Base-by-base conservation (phyloP, 208 protist species). In the Crithidia expoeki region DNA sequence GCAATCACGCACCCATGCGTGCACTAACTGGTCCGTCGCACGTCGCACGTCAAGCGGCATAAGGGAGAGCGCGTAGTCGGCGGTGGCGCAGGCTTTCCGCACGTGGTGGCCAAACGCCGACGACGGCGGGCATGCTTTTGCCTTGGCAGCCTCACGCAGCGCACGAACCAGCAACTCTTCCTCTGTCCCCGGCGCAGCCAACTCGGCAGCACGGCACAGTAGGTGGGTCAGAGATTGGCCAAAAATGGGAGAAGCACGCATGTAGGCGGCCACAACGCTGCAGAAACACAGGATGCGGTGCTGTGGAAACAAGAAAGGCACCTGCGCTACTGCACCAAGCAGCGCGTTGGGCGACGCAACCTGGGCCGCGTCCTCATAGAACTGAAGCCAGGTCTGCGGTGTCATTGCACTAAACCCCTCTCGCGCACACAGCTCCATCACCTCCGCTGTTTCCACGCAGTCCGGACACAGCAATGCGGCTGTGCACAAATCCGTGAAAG, bases 1-100 rank as follows among this genome's bases (percentile, higher is more conserved):
- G 53, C 70, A 76, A 46, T 76, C 70, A 7, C 70, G 51, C 53
- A 76, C 46, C 70, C 70, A 76, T 36, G 70, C 70, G 0, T 33
- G 16, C 6, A 34, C 33, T 27, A 76, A 47, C 32, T n/a, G 23
- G 19, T 76, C 70, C 30, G 58, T 47, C 2, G 61, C 62, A 17
- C n/a, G 14, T 14, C 70, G 70, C 30, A 68, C 33, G 11, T 66
- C 30, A n/a, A 64, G 55, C 1, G 70, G 42, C 12, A 50, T 46
- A 30, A 76, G 62, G 30, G 70, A 69, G 36, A 68, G 44, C n/a
- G 62, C 61, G 46, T 68, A 76, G 46, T 76, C 62, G 25, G 47
- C 70, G 12, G 70, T 69, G 11, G 70, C 52, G 27, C 60, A 68
- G 23, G 55, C 70, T 23, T 57, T 47, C 19, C 56, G 60, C 0